phyloP scores from a whole-genome alignment of 306 rosid genomes.

The Cicer chorassanicum region DNA sequence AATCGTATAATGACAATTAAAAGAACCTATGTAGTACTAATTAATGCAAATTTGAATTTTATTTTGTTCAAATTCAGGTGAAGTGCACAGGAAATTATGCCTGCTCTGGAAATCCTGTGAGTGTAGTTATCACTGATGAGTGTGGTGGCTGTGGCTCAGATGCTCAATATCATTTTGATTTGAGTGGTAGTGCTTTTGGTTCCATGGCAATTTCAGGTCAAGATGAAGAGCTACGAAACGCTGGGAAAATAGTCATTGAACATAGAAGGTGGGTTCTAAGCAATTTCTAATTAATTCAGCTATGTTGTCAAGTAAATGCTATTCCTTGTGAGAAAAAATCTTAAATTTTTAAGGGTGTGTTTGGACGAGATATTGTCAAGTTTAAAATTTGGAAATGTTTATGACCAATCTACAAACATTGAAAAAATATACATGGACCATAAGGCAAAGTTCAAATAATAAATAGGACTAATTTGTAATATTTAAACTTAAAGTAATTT shows the following conservation, averaged over 20 bases:
- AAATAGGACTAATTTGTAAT: no score
- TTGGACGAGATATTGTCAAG: no score
- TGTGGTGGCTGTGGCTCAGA: conserved; percentile 67
- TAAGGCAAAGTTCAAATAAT: no score
- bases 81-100: conserved; percentile 59
- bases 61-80: conserved; percentile 51
- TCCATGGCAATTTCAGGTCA: conserved; percentile 77
- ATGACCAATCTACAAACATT: no score
- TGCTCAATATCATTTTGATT: conserved; percentile 68
- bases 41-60: neutral
- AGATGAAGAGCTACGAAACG: conserved; percentile 54
- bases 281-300: neutral
- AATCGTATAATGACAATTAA: no score
- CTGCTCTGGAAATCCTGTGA: conserved; percentile 68
- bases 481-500: no score
- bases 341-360: no score
- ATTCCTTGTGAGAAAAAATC: no score
- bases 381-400: no score
- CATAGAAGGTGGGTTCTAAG: conserved; percentile 54
- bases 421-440: no score
- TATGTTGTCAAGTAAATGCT: neutral
- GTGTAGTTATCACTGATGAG: conserved; percentile 72
- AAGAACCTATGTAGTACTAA: no score
- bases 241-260: conserved; percentile 62
- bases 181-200: conserved; percentile 84